These are phyloP conservation scores for Bimuria novae-zelandiae DNA, from an alignment of 2,329 filamentous ascomycete species.

Conservation along the genomic window DNA sequence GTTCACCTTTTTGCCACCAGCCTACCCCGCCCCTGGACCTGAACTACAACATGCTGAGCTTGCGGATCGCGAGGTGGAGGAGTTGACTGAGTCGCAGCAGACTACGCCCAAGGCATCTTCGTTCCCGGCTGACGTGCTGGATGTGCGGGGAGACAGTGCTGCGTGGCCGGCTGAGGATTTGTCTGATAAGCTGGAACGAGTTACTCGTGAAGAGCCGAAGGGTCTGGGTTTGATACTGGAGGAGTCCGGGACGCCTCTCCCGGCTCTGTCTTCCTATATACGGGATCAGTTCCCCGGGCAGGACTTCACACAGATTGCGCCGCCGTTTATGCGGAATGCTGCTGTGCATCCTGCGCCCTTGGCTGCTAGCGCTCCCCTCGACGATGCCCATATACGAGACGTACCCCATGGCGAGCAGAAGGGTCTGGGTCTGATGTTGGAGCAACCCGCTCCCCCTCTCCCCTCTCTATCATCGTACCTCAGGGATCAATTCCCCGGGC, in stretches of 20 bases:
- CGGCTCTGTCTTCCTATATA: constrained; percentile 53
- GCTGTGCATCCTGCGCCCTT: constrained; percentile 43
- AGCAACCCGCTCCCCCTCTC: background rate
- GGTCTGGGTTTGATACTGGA: constrained; percentile 18
- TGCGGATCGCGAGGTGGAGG: constrained; percentile 41
- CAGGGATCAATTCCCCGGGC: background rate
- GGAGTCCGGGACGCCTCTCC: constrained; percentile 21
- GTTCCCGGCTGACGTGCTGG: constrained; percentile 42
- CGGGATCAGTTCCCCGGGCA: constrained; percentile 64
- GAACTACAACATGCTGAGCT: constrained; percentile 30
- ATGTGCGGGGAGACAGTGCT: constrained; percentile 5
- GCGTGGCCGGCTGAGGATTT: constrained; percentile 28
- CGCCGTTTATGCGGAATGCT: constrained; percentile 52
- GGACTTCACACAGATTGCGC: constrained; percentile 52
- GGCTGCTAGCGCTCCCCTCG: constrained; percentile 26
- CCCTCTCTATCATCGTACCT: background rate
- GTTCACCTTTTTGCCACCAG: constrained; percentile 22
- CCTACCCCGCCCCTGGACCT: constrained; percentile 18
- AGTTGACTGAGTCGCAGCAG: constrained; percentile 66
- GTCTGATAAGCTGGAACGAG: constrained; percentile 28
- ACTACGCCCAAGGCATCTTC: constrained; percentile 69
- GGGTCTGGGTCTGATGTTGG: background rate
- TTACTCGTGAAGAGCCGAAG: constrained; percentile 12
- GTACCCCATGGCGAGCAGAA: background rate
- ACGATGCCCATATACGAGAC: background rate